Conservation (phyloP, 176 grass and related monocot species). For the Oryza nivara region DNA sequence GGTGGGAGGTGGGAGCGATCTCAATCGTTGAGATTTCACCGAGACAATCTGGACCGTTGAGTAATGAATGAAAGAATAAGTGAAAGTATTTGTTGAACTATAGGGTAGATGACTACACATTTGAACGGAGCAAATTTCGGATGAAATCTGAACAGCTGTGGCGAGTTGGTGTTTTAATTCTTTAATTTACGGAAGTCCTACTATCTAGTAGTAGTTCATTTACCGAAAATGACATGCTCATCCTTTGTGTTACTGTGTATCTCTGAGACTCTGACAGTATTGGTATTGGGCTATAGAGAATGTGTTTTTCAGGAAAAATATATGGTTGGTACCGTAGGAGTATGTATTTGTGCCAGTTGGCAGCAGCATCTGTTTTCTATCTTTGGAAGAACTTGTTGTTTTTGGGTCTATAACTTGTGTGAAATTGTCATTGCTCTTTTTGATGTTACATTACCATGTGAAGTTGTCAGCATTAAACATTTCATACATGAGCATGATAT, state of each 20-base stretch:
- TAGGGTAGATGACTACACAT: neutral
- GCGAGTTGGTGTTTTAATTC: neutral
- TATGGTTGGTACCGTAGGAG: no score
- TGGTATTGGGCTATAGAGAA: no score
- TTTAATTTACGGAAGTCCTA: neutral
- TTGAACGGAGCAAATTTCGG: neutral
- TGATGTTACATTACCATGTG: neutral
- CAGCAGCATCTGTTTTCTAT: neutral
- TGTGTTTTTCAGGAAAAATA: no score
- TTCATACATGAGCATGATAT: conserved; percentile 6
- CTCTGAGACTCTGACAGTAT: no score
- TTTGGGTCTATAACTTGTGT: neutral
- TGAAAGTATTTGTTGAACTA: no score
- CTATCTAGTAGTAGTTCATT: neutral
- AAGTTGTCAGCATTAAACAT: conserved; percentile 26
- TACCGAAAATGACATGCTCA: no score
- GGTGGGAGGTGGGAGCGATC: no score
- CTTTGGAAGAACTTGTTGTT: neutral
- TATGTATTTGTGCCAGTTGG: neutral
- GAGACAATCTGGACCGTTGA: no score
- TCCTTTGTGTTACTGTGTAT: no score
- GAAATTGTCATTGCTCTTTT: neutral
- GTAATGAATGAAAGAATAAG: no score
- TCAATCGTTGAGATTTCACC: no score
- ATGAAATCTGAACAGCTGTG: conserved; percentile 20